Evolutionary conservation across 805 yeast genomes (phyloP).

Genomic region (Kregervanrija pseudodelftensis): DNA sequence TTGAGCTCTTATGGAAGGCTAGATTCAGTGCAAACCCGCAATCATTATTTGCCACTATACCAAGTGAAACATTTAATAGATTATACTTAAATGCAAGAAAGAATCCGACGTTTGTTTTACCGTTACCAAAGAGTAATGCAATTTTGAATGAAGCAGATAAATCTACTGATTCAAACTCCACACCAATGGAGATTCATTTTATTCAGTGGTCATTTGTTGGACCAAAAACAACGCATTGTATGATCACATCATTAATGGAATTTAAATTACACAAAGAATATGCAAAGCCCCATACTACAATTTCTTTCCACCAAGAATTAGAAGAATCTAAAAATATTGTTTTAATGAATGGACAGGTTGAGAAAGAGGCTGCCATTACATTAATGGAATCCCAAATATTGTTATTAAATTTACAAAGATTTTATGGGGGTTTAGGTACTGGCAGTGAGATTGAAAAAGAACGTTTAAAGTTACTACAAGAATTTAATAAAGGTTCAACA

Average conservation of each 20-base stretch:
- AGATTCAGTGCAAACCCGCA: slow-evolving; percentile 60
- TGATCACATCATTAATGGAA: slow-evolving; percentile 87
- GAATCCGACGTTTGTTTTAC: slow-evolving; percentile 82
- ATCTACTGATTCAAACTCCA: slow-evolving; percentile 22
- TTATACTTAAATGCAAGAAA: slow-evolving; percentile 59
- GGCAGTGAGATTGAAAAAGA: slow-evolving; percentile 34
- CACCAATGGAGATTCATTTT: slow-evolving; percentile 71
- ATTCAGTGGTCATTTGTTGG: slow-evolving; percentile 93
- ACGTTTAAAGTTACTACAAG: slow-evolving; percentile 51
- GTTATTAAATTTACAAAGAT: slow-evolving; percentile 69
- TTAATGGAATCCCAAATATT: slow-evolving; percentile 73
- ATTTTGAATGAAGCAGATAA: slow-evolving; percentile 27
- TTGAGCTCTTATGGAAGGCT: slow-evolving; percentile 84
- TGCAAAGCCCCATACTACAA: slow-evolving; percentile 92
- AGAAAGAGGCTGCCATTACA: slow-evolving; percentile 58
- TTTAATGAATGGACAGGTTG: slow-evolving; percentile 82
- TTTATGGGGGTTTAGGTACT: slow-evolving; percentile 63
- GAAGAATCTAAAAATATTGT: slow-evolving; percentile 52
- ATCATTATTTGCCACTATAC: slow-evolving; percentile 59
- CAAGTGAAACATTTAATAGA: slow-evolving; percentile 49
- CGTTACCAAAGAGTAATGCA: slow-evolving; percentile 62
- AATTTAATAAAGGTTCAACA: slow-evolving; percentile 63
- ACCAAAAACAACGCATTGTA: slow-evolving; percentile 74
- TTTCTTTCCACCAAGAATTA: slow-evolving; percentile 80
- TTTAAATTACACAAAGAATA: slow-evolving; percentile 84